Percentiles rank a stretch among this genome's conserved stretches.
Evolutionary conservation across 2,329 filamentous ascomycete species (phyloP).

Genomic region (Cryphonectria nitschkei): DNA sequence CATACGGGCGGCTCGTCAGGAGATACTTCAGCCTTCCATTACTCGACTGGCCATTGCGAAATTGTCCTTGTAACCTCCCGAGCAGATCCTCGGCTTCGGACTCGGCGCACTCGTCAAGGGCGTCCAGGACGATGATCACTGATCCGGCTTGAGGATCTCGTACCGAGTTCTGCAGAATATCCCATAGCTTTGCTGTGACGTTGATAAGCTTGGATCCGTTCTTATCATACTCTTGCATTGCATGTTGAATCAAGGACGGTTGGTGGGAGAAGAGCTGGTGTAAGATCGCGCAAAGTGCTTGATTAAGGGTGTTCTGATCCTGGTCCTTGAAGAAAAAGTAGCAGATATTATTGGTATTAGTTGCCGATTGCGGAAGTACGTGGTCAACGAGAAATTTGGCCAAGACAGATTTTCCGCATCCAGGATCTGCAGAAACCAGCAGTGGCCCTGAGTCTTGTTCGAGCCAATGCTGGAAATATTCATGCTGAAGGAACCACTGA

Average conservation of each 20-base stretch:
- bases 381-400: not conserved
- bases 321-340: slow-evolving; percentile 6
- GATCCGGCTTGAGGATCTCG: not conserved
- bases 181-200: not conserved
- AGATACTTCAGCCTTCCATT: not conserved
- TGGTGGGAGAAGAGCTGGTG: not conserved
- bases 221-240: not conserved
- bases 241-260: not conserved
- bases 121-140: not conserved
- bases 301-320: not conserved
- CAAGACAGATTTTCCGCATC: not conserved
- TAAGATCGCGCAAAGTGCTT: not conserved
- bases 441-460: not conserved
- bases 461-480: not conserved
- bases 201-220: not conserved
- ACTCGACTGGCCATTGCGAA: not conserved
- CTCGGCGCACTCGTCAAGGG: not conserved
- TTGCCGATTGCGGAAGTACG: not conserved
- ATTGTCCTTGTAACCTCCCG: not conserved
- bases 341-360: not conserved
- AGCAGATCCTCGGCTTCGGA: not conserved
- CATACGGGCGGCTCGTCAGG: not conserved
- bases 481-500: not conserved
- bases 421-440: not conserved
- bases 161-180: not conserved